phyloP scores from a whole-genome alignment of 2,329 filamentous ascomycete genomes.

The Epicoccum sorghinum region DNA sequence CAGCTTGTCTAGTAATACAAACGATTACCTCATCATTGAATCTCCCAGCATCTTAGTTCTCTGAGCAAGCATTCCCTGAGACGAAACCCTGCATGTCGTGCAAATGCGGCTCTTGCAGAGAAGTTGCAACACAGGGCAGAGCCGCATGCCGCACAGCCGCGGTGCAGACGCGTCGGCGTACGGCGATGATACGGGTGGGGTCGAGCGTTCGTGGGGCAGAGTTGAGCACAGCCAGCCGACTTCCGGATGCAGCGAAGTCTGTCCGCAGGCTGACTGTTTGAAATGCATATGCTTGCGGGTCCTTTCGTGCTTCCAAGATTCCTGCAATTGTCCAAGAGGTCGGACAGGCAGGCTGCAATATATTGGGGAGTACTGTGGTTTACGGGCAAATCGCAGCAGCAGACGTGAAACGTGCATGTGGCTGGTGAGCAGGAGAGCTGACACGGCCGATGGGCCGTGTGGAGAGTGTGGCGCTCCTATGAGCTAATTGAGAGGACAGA shows the following conservation, averaged over 20 bases:
- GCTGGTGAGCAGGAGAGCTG: conserved; percentile 13
- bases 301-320: neutral
- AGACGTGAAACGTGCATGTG: conserved; percentile 17
- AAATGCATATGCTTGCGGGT: conserved; percentile 1
- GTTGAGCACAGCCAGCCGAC: conserved; percentile 11
- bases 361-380: neutral
- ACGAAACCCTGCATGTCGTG: no score
- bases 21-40: conserved; percentile 7
- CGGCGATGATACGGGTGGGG: neutral
- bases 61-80: no score
- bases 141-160: conserved; percentile 16
- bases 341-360: neutral
- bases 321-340: neutral
- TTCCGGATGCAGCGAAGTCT: conserved; percentile 6
- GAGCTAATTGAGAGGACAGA: conserved; percentile 31
- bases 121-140: conserved; percentile 13
- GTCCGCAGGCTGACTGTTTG: neutral
- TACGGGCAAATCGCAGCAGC: conserved; percentile 10
- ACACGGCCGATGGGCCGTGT: conserved; percentile 13
- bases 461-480: conserved; percentile 18
- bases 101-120: conserved; percentile 1
- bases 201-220: conserved; percentile 8
- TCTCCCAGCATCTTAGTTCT: no score
- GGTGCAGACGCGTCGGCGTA: conserved; percentile 3
- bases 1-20: conserved; percentile 8